Evolutionary conservation across 1,139 yeast species (phyloP).

Genomic region (Suhomyces taliae): DNA sequence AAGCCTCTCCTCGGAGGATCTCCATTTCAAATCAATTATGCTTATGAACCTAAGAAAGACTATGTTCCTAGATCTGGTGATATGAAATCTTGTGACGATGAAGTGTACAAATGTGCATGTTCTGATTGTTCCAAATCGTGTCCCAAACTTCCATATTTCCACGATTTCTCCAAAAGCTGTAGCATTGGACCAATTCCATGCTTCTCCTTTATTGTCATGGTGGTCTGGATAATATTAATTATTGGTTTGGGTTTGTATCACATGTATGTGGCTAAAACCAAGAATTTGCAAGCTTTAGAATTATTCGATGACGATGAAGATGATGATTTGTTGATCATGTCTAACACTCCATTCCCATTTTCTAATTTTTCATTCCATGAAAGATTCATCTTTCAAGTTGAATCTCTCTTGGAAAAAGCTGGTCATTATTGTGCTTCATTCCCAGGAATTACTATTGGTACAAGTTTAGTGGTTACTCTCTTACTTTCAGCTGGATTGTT

Average conservation of each 20-base stretch:
- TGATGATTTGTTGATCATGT: neutral
- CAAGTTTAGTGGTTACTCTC: constrained; percentile 44
- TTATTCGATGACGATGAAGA: neutral
- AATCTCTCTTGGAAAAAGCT: constrained; percentile 36
- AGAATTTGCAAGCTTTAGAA: neutral
- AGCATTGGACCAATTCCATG: constrained; percentile 68
- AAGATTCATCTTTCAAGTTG: constrained; percentile 19
- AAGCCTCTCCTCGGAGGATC: constrained; percentile 93
- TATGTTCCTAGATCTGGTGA: constrained; percentile 28
- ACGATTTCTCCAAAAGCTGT: constrained; percentile 42
- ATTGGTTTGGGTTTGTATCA: constrained; percentile 41
- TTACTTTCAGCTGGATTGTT: constrained; percentile 55
- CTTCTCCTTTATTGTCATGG: constrained; percentile 61
- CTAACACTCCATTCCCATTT: neutral
- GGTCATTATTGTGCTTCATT: constrained; percentile 59
- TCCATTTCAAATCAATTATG: constrained; percentile 87
- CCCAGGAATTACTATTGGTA: constrained; percentile 56
- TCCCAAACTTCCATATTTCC: constrained; percentile 58
- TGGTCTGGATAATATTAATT: constrained; percentile 46
- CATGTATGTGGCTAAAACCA: constrained; percentile 25
- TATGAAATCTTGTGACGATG: constrained; percentile 60
- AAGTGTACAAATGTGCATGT: constrained; percentile 79
- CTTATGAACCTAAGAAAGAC: constrained; percentile 38
- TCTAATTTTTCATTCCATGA: neutral
- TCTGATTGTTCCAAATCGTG: constrained; percentile 85